Base-by-base conservation (phyloP, 208 protist genomes). In the Acanthamoeba triangularis region DNA sequence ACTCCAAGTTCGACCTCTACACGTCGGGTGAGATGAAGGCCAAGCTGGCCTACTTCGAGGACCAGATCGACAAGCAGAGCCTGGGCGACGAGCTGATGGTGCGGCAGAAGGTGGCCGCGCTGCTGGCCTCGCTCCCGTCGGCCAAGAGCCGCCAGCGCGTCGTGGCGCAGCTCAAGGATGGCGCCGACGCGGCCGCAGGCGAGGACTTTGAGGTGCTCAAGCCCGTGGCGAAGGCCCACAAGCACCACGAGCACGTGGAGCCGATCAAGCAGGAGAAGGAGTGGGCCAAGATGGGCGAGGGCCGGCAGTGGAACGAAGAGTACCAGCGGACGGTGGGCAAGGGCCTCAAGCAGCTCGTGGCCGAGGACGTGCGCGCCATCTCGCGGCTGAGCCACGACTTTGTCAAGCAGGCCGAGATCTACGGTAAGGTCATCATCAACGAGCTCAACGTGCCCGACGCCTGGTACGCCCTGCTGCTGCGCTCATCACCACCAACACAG, bases 351-450 rank as follows among this genome's bases (percentile, higher is more conserved):
- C 59, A 59, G 25, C 25, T 88, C n/a, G 35, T 8, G 11, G 47
- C 52, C 80, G n/a, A 88, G 8, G 80, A 63, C 47, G 52, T 41
- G 33, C 20, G 28, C n/a, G 80, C n/a, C 33, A 78, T 78, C 11
- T 90, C 80, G 8, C 25, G 47, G 8, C 80, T 90, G 80, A 65
- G 25, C 30, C 80, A 90, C 35, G 80, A 90, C 80, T 90, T 90
- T 90, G 80, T 90, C n/a, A 47, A 61, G 30, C 25, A 90, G 11
- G 80, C 47, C 11, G 80, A 90, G n/a, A 90, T 41, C 54, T 90
- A 90, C 54, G 41, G 25, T 28, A 90, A 90, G 54, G 41, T 90
- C 80, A 90, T 90, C 80, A 90, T 90, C 59, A 90, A 90, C 59
- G 84, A 90, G 49, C 84, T 69, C 49, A 90, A 90, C 49, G 49